Conservation (phyloP, 129 eudicot species). For the Artemisia tridentata region DNA sequence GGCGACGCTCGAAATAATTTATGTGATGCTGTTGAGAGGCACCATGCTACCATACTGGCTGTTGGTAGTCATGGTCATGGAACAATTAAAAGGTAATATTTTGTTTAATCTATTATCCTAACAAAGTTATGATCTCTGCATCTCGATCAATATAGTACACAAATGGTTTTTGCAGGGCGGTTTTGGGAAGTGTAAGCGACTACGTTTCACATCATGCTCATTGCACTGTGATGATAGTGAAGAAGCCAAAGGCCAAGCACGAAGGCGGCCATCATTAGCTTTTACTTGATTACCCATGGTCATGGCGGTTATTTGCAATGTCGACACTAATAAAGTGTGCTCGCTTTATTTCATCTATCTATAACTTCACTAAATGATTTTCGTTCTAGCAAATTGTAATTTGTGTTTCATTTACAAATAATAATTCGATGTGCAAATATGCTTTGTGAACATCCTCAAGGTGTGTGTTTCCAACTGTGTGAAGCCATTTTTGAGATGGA, state of each 20-base stretch:
- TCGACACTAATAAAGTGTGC: neutral
- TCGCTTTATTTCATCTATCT: neutral
- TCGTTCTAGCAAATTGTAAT: slow-evolving; percentile 14
- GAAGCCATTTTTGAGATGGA: no score
- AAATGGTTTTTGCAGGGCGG: slow-evolving; percentile 42
- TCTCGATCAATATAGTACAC: neutral
- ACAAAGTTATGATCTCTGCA: neutral
- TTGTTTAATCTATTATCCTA: neutral
- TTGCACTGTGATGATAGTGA: slow-evolving; percentile 66
- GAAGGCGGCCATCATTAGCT: slow-evolving; percentile 4
- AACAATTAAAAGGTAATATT: slow-evolving; percentile 64
- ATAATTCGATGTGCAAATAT: neutral
- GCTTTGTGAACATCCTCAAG: neutral
- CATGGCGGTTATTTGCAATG: neutral
- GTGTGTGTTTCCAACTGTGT: no score
- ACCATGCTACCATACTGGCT: slow-evolving; percentile 71
- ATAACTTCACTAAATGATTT: slow-evolving; percentile 5
- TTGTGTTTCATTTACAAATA: slow-evolving; percentile 1
- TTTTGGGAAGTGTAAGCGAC: slow-evolving; percentile 76
- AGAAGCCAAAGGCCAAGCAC: slow-evolving; percentile 51
- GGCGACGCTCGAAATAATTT: slow-evolving; percentile 83
- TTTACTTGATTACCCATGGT: neutral
- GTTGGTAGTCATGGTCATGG: slow-evolving; percentile 96
- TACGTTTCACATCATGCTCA: slow-evolving; percentile 72
- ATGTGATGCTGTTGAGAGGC: slow-evolving; percentile 80